phyloP scores from a whole-genome alignment of 345 rosid species.

The Aquilaria malaccensis region DNA sequence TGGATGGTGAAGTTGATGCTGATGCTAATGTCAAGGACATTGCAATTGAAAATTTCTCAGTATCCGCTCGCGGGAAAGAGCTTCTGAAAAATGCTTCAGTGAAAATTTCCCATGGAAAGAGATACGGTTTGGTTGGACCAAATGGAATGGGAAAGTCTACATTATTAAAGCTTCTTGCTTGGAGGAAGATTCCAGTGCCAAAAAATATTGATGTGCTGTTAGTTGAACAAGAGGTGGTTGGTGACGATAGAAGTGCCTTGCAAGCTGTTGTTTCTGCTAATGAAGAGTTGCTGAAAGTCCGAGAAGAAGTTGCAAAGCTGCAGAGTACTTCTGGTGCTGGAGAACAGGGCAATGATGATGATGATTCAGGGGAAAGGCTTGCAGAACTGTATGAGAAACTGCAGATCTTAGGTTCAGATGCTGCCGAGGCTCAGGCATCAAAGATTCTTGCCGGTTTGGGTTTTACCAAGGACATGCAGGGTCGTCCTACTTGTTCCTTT shows the following conservation, averaged over 20 bases:
- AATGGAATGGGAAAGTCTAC: conserved; percentile 98
- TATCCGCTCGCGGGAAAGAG: conserved; percentile 90
- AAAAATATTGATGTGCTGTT: conserved; percentile 91
- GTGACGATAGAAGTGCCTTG: conserved; percentile 79
- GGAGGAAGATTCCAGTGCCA: conserved; percentile 97
- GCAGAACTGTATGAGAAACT: conserved; percentile 75
- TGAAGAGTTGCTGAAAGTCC: conserved; percentile 63
- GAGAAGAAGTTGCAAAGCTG: conserved; percentile 59
- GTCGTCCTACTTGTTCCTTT: conserved; percentile 66
- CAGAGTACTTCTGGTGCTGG: conserved; percentile 34
- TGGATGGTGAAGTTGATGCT: conserved; percentile 79
- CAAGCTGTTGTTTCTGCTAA: conserved; percentile 90
- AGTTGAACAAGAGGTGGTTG: conserved; percentile 93
- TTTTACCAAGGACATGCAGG: conserved; percentile 88
- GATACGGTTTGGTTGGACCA: conserved; percentile 95
- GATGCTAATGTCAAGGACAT: conserved; percentile 95
- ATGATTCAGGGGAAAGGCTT: conserved; percentile 80
- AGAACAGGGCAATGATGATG: conserved; percentile 30
- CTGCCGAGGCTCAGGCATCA: conserved; percentile 92
- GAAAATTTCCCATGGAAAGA: conserved; percentile 91
- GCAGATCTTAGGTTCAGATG: conserved; percentile 87
- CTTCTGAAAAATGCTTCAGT: conserved; percentile 79
- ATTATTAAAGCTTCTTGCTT: conserved; percentile 82
- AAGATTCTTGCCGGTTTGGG: conserved; percentile 97
- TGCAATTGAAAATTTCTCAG: conserved; percentile 78